These are phyloP conservation scores for Elaeagnus macrophylla DNA, from an alignment of 306 rosid genomes.

Conservation along the genomic window DNA sequence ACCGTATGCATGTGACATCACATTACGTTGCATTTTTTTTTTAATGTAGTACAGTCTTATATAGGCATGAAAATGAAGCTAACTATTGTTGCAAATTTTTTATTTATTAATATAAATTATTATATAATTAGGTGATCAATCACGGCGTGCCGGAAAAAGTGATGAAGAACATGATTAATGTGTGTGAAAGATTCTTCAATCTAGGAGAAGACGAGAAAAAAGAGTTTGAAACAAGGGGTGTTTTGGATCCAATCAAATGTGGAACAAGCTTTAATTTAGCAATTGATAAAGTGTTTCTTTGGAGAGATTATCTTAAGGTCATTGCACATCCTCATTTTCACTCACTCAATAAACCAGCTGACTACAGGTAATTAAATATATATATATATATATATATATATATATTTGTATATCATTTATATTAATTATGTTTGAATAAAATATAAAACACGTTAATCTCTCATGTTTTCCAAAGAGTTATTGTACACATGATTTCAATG, in stretches of 20 bases:
- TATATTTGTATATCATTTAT: no score
- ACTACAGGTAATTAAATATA: constrained; percentile 33
- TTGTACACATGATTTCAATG: no score
- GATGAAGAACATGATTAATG: constrained; percentile 22
- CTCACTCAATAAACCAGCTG: constrained; percentile 38
- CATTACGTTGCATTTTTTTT: no score
- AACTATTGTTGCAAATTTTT: no score
- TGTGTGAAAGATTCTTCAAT: constrained; percentile 24
- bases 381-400: no score
- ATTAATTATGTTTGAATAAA: no score
- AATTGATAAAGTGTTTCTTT: constrained; percentile 29
- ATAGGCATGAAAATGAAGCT: no score
- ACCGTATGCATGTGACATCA: neutral
- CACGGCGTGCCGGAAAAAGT: constrained; percentile 35
- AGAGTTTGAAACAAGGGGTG: no score
- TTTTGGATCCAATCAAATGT: neutral
- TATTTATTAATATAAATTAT: no score
- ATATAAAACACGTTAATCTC: no score
- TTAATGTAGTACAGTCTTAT: no score
- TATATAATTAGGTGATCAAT: constrained; percentile 19
- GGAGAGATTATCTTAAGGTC: constrained; percentile 49
- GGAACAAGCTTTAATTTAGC: constrained; percentile 38
- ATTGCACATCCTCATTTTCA: constrained; percentile 25
- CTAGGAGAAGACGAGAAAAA: constrained; percentile 27
- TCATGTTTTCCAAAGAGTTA: no score